Conservation (phyloP, 139 green algal species). For the Closterium sp. region DNA sequence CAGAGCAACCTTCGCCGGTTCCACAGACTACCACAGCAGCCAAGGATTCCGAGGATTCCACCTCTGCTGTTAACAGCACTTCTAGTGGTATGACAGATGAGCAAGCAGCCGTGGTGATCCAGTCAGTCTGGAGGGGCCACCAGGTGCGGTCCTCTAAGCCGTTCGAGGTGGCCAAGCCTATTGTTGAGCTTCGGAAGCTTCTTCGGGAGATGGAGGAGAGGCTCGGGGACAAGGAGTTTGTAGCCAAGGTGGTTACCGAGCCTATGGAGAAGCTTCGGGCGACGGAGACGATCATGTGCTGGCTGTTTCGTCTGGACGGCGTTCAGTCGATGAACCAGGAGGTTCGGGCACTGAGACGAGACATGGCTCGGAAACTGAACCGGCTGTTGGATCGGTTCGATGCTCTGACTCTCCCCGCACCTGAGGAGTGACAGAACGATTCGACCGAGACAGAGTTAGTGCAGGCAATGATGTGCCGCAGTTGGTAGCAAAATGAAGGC, state of each 20-base stretch:
- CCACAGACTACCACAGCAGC: no score
- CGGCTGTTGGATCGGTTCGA: background rate
- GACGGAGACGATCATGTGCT: background rate
- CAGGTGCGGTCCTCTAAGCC: background rate
- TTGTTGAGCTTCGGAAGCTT: background rate
- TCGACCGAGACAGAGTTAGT: no score
- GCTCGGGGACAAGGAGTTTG: background rate
- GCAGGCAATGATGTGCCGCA: no score
- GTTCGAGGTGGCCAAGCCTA: background rate
- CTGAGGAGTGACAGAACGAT: no score
- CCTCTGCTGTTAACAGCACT: background rate
- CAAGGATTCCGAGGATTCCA: no score
- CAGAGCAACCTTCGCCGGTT: background rate
- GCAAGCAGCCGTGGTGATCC: background rate
- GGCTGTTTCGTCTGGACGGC: background rate
- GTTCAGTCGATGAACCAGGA: background rate
- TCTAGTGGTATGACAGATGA: background rate
- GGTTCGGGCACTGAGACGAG: background rate
- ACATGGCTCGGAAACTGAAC: background rate
- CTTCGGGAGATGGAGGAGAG: background rate
- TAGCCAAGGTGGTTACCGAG: background rate
- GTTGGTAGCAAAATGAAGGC: no score
- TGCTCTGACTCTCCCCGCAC: background rate
- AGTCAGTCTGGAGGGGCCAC: background rate
- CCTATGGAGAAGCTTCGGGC: background rate